Evolutionary conservation across 140 eudicot species (phyloP), one percentile per base, ranked within the genome.

Genomic region (Erigeron philadelphicus): DNA sequence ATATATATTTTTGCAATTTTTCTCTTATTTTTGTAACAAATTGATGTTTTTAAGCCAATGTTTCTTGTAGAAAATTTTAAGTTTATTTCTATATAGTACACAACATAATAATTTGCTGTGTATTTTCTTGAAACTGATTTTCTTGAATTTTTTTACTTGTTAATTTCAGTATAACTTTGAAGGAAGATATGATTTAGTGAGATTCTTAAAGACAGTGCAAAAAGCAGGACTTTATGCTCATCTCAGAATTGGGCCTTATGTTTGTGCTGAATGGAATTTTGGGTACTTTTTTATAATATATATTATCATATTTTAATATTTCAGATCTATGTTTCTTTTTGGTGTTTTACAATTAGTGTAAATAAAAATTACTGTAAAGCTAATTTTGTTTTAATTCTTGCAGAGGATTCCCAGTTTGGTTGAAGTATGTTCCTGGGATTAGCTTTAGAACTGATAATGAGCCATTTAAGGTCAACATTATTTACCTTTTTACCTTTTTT

Each of bases 351-450:
- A 44, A 11, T 11, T 54, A 55, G 41, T 52, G 21, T 43, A 11
- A 64, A 71, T 58, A 47, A n/a, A 57, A 40, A 38, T 71, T 77
- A 65, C 69, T 65, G 65, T 61, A 61, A 61, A 8, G 13, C 13
- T 56, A 49, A 58, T 75, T 64, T 68, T 48, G 21, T 76, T 61
- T 73, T 76, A 64, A 72, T 64, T 75, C 68, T 45, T 73, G 79
- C 84, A 83, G 87, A 43, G 87, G 87, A 55, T 80, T 83, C 50
- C 87, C 87, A 35, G 87, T 80, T 53, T 83, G 87, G 87, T 75
- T 83, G 21, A 80, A 80, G 66, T 80, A 83, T 76, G 82, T 83
- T 65, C 84, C 87, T 45, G 87, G 84, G 10, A 80, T 83, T 58
- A 72, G 77, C 40, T 83, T 83, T 70, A 73, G 87, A 74, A 83